Percentiles rank a stretch among this genome's conserved stretches.
Evolutionary conservation across 2,329 filamentous ascomycete species (phyloP).

Genomic region (Botrytis porri): DNA sequence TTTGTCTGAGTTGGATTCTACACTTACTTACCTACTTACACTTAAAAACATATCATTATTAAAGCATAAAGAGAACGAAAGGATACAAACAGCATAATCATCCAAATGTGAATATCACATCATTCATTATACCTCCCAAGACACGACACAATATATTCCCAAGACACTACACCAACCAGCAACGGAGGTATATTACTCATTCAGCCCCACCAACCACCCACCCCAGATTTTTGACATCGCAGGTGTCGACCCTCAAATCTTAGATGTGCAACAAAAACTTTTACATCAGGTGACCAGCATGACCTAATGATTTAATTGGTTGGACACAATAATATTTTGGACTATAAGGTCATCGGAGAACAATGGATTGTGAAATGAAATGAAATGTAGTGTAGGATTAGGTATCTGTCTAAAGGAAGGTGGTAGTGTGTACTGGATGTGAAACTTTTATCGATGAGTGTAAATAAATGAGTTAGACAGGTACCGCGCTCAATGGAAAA

Average conservation of each 20-base stretch:
- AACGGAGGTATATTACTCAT: neutral
- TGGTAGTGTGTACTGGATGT: too few species aligned
- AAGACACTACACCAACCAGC: neutral
- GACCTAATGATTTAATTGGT: accelerated
- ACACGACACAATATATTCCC: neutral
- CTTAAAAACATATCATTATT: too few species aligned
- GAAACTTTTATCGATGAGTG: too few species aligned
- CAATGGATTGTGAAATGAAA: too few species aligned
- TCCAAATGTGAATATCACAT: neutral
- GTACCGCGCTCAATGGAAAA: too few species aligned
- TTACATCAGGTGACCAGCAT: accelerated
- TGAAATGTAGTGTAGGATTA: too few species aligned
- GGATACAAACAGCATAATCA: too few species aligned
- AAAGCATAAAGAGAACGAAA: too few species aligned
- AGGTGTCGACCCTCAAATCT: neutral
- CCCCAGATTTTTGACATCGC: neutral
- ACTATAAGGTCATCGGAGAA: neutral
- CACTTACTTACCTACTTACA: neutral
- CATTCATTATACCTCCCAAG: neutral
- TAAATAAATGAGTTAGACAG: too few species aligned
- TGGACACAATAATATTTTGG: neutral
- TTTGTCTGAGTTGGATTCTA: neutral
- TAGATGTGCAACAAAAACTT: neutral
- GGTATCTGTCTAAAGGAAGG: too few species aligned
- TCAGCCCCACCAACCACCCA: neutral